These are phyloP conservation scores for Plantago ovata DNA, from an alignment of 257 asterid genomes.

Conservation along the genomic window DNA sequence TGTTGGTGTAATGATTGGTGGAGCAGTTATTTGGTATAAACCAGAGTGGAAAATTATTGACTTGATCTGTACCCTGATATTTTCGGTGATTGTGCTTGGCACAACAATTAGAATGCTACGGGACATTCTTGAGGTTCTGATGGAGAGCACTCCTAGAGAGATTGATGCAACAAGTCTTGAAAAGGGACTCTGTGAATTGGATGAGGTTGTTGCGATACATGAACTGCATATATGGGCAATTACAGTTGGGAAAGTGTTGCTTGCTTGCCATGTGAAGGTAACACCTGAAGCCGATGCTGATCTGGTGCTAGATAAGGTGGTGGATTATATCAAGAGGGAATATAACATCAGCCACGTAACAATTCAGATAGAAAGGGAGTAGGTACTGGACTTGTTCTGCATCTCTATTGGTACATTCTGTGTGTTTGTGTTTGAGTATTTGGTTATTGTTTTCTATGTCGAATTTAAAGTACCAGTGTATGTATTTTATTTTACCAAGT, in stretches of 20 bases:
- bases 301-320: slow-evolving; percentile 68
- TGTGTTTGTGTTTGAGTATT: background rate
- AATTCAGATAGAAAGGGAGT: slow-evolving; percentile 78
- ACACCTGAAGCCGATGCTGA: slow-evolving; percentile 79
- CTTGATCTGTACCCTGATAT: slow-evolving; percentile 75
- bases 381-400: background rate
- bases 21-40: slow-evolving; percentile 80
- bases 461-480: background rate
- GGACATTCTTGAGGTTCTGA: slow-evolving; percentile 73
- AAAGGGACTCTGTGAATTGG: slow-evolving; percentile 82
- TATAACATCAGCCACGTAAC: slow-evolving; percentile 87
- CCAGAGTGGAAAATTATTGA: slow-evolving; percentile 88
- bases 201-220: slow-evolving; percentile 78
- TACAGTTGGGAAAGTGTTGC: slow-evolving; percentile 72
- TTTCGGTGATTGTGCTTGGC: slow-evolving; percentile 57
- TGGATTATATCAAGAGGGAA: slow-evolving; percentile 69
- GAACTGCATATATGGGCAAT: slow-evolving; percentile 96
- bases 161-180: slow-evolving; percentile 79
- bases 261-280: slow-evolving; percentile 86
- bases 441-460: background rate
- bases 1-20: slow-evolving; percentile 95
- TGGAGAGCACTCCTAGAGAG: slow-evolving; percentile 96
- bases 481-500: background rate
- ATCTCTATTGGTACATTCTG: background rate
- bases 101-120: slow-evolving; percentile 80